Evolutionary conservation across 495 filamentous ascomycete species (phyloP).

Genomic region (Annulohypoxylon maeteangense): DNA sequence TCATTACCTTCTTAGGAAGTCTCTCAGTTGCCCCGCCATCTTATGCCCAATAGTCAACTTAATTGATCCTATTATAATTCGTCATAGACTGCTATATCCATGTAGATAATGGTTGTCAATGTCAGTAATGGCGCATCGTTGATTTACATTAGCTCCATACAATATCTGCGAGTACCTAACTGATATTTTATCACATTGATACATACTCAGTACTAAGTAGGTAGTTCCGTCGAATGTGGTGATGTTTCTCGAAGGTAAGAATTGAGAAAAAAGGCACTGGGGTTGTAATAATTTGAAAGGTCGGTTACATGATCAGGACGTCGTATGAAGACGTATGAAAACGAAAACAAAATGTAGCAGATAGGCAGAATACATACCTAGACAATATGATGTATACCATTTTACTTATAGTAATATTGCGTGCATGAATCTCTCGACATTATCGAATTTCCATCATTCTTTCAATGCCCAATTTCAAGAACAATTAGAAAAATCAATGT

Average conservation of each 20-base stretch:
- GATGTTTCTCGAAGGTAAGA: neutral
- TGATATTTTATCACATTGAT: neutral
- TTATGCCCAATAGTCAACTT: slow-evolving; percentile 3
- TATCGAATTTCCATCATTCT: too few relatives aligned
- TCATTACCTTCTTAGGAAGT: neutral
- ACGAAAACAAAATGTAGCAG: too few relatives aligned
- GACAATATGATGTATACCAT: too few relatives aligned
- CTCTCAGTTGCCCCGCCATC: neutral
- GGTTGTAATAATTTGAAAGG: neutral
- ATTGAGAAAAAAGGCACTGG: neutral
- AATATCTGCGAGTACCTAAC: neutral
- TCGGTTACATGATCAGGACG: neutral
- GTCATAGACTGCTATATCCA: neutral
- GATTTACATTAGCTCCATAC: neutral
- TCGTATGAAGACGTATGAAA: too few relatives aligned
- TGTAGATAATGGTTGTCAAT: neutral
- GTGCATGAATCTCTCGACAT: too few relatives aligned
- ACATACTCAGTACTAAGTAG: too few relatives aligned
- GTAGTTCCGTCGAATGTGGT: neutral
- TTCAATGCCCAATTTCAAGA: too few relatives aligned
- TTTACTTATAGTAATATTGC: too few relatives aligned
- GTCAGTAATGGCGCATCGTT: neutral
- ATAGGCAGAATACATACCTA: too few relatives aligned
- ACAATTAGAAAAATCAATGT: too few relatives aligned
- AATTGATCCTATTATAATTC: neutral